Percentiles rank a stretch among this genome's conserved stretches.
These are phyloP conservation scores for Phaeolepiota aurea DNA, from an alignment of 768 basidiomycete genomes.

Conservation along the genomic window DNA sequence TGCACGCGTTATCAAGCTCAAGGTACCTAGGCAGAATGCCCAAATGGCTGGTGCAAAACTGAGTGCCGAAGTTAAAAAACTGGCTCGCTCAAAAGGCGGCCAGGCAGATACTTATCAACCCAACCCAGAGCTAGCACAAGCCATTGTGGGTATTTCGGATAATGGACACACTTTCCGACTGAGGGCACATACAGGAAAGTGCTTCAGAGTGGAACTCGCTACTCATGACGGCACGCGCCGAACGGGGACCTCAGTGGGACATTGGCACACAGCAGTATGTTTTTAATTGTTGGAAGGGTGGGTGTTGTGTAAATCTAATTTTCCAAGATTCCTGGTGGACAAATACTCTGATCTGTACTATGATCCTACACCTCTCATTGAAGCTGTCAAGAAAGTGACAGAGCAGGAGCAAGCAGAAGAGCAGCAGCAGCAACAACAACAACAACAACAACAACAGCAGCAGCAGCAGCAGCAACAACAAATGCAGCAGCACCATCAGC, in stretches of 20 bases:
- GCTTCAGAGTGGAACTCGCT: constrained; percentile 85
- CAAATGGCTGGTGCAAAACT: constrained; percentile 64
- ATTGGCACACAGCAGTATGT: constrained; percentile 79
- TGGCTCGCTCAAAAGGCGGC: constrained; percentile 40
- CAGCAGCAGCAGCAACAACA: constrained; percentile 19
- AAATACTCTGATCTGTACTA: constrained; percentile 66
- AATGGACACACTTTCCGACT: background rate
- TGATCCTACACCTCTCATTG: constrained; percentile 52
- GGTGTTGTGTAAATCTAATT: background rate
- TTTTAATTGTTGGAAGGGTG: background rate
- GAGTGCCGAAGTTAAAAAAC: constrained; percentile 44
- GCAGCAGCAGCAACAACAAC: constrained; percentile 21
- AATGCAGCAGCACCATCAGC: constrained; percentile 18
- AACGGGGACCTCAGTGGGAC: constrained; percentile 84
- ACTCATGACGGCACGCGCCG: constrained; percentile 68
- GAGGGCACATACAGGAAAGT: constrained; percentile 39
- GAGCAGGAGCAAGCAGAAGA: constrained; percentile 34
- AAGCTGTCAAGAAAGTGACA: constrained; percentile 38
- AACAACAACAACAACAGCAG: constrained; percentile 17
- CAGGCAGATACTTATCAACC: constrained; percentile 57
- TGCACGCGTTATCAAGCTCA: constrained; percentile 47
- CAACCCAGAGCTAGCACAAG: constrained; percentile 53
- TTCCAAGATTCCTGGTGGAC: constrained; percentile 65
- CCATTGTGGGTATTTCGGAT: constrained; percentile 44
- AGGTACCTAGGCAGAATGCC: constrained; percentile 69